These are phyloP conservation scores for Metschnikowia baotianmanensis DNA, from an alignment of 805 yeast genomes.

Conservation along the genomic window DNA sequence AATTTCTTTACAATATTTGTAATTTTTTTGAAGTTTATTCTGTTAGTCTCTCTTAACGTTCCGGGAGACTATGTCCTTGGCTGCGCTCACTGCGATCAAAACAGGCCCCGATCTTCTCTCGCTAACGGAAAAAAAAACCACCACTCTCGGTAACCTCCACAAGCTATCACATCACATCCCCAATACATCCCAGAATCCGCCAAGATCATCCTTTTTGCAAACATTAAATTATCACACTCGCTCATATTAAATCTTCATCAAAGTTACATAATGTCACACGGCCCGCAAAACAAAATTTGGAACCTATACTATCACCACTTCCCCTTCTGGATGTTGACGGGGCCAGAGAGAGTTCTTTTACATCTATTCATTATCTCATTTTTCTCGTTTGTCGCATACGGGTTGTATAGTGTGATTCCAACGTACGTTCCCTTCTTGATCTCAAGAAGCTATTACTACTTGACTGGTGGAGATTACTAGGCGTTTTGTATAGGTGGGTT, in stretches of 20 bases:
- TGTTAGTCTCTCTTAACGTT: not conserved
- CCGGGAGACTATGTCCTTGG: not conserved
- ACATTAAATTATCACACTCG: not conserved
- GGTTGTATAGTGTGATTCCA: conserved; percentile 22
- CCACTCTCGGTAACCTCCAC: too few species aligned
- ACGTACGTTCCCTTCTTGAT: conserved; percentile 28
- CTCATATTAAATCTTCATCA: not conserved
- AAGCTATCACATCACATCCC: too few species aligned
- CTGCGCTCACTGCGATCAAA: too few species aligned
- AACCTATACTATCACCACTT: conserved; percentile 41
- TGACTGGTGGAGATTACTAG: conserved; percentile 28
- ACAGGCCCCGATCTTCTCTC: too few species aligned
- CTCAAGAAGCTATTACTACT: conserved; percentile 34
- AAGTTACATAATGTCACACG: conserved; percentile 3
- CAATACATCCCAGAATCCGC: too few species aligned
- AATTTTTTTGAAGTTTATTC: too few species aligned
- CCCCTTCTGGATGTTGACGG: conserved; percentile 51
- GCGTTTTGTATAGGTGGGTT: conserved; percentile 7
- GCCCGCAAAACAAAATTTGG: conserved; percentile 14
- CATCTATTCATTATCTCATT: conserved; percentile 19
- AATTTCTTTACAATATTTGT: too few species aligned
- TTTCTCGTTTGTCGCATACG: conserved; percentile 18
- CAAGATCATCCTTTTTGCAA: too few species aligned
- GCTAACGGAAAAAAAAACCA: too few species aligned
- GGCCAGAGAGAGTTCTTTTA: conserved; percentile 34